phyloP scores from a whole-genome alignment of 2,329 filamentous ascomycete genomes.

The Coleophoma crateriformis region DNA sequence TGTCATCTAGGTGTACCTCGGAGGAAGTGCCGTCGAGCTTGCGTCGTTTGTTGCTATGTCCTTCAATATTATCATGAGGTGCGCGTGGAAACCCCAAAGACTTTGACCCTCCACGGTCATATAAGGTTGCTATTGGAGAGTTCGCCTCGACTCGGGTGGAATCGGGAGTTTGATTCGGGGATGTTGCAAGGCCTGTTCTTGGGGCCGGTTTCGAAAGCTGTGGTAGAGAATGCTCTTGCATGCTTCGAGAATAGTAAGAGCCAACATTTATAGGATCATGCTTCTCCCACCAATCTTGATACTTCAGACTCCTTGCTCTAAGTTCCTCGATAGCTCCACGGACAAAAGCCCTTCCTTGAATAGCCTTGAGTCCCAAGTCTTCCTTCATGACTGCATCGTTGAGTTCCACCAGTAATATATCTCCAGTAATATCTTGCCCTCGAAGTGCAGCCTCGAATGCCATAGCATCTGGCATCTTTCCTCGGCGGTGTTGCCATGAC shows the following conservation, averaged over 20 bases:
- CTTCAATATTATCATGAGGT: slow-evolving; percentile 1
- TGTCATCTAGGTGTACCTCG: slow-evolving; percentile 6
- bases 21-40: slow-evolving; percentile 2
- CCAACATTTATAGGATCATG: not conserved
- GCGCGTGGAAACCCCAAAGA: not conserved
- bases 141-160: not conserved
- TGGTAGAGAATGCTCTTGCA: not conserved
- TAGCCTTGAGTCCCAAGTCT: slow-evolving; percentile 17
- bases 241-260: not conserved
- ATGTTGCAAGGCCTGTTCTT: not conserved
- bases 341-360: slow-evolving; percentile 31
- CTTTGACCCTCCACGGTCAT: not conserved
- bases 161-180: not conserved
- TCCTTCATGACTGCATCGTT: slow-evolving; percentile 15
- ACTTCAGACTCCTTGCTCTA: slow-evolving; percentile 44
- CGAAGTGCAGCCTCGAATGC: slow-evolving; percentile 49
- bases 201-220: not conserved
- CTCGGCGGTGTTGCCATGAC: slow-evolving; percentile 36
- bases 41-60: slow-evolving; percentile 24
- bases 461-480: slow-evolving; percentile 43
- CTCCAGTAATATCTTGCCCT: slow-evolving; percentile 48
- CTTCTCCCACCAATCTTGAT: slow-evolving; percentile 23
- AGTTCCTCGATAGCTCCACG: slow-evolving; percentile 52
- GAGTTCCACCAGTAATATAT: slow-evolving; percentile 16
- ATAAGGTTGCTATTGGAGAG: too few relatives aligned